Evolutionary conservation across 2,329 filamentous ascomycete species (phyloP).

Genomic region (Diatrype stigma): DNA sequence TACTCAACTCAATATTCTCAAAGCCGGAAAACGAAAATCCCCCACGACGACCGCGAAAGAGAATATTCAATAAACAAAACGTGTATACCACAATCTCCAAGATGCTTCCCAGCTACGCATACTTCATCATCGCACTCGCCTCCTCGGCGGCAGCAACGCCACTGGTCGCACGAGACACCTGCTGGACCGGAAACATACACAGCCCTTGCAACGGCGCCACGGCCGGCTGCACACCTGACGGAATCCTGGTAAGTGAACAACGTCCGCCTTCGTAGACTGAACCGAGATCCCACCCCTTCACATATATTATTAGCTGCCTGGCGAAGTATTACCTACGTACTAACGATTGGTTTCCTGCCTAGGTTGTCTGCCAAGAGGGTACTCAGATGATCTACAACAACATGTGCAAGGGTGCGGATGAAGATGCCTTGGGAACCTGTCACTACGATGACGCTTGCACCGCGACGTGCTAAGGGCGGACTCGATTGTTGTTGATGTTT

Average conservation of each 20-base stretch:
- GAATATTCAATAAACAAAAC: too few species aligned
- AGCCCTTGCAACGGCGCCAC: constrained; percentile 7
- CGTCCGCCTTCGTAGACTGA: too few species aligned
- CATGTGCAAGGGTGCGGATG: constrained; percentile 5
- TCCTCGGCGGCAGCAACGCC: constrained; percentile 7
- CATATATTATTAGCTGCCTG: background rate
- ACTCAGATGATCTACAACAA: constrained; percentile 9
- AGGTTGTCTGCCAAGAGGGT: constrained; percentile 10
- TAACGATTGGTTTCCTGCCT: background rate
- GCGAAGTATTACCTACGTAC: background rate
- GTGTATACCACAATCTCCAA: too few species aligned
- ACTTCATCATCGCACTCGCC: constrained; percentile 6
- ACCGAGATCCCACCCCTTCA: too few species aligned
- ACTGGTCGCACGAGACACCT: constrained; percentile 1
- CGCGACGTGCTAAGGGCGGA: constrained; percentile 5
- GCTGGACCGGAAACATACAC: constrained; percentile 14
- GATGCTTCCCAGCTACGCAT: constrained; percentile 7
- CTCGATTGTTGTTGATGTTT: too few species aligned
- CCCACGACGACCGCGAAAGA: too few species aligned
- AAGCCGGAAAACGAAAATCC: too few species aligned
- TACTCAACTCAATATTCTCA: too few species aligned
- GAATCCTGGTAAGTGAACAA: constrained; percentile 10
- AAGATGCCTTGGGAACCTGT: constrained; percentile 1
- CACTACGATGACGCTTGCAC: constrained; percentile 12
- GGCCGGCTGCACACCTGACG: constrained; percentile 10